These are phyloP conservation scores for Clarireedia homoeocarpa DNA, from an alignment of 2,329 filamentous ascomycete genomes.

Conservation along the genomic window DNA sequence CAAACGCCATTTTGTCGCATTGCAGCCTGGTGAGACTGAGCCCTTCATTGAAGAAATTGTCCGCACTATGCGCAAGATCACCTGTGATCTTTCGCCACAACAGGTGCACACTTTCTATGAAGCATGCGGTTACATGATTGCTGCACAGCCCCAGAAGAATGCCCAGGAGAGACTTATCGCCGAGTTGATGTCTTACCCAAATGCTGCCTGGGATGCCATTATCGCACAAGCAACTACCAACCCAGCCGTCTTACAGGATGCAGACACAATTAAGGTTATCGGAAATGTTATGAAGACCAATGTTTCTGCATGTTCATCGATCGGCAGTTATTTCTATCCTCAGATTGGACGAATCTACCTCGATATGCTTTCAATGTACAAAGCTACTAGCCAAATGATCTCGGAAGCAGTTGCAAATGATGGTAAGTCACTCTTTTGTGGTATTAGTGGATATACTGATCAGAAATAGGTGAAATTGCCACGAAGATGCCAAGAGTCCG, in stretches of 20 bases:
- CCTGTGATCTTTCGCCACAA: conserved; percentile 87
- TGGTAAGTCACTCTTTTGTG: conserved; percentile 42
- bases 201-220: conserved; percentile 90
- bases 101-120: conserved; percentile 99
- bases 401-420: conserved; percentile 84
- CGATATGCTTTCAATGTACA: conserved; percentile 99
- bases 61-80: conserved; percentile 90
- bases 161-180: conserved; percentile 86
- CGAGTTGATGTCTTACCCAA: conserved; percentile 90
- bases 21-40: conserved; percentile 89
- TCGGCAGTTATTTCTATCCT: conserved; percentile 95
- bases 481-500: conserved; percentile 97
- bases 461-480: conserved; percentile 65
- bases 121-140: conserved; percentile 98
- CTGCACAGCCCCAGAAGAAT: conserved; percentile 89
- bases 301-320: conserved; percentile 94
- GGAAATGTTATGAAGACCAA: conserved; percentile 99
- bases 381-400: conserved; percentile 91
- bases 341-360: conserved; percentile 97
- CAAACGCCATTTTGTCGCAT: conserved; percentile 90
- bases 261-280: conserved; percentile 95
- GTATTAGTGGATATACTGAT: conserved; percentile 26
- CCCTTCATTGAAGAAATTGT: conserved; percentile 99
- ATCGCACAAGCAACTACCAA: conserved; percentile 81
- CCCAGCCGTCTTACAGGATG: conserved; percentile 79